A percentile compares a stretch with the other conserved stretches of the same genome.
These are phyloP conservation scores for Plasmodium gonderi DNA, from an alignment of 169 alveolate species.

Conservation along the genomic window DNA sequence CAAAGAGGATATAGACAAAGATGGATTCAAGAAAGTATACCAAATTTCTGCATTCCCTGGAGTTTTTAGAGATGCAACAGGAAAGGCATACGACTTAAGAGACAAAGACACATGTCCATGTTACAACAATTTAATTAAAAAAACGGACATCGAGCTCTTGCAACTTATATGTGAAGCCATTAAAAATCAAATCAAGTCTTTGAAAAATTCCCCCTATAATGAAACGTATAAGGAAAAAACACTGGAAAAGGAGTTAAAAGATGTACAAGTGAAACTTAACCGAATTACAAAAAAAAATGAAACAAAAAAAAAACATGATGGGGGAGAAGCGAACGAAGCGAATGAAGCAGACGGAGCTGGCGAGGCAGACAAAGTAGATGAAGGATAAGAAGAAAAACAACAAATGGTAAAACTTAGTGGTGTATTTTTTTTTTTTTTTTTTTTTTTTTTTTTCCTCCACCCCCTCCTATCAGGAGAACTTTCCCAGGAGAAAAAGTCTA, in stretches of 20 bases:
- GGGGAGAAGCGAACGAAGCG: background rate
- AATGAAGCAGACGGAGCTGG: background rate
- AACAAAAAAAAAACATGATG: background rate
- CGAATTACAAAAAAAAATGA: slow-evolving; percentile 33
- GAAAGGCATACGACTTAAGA: slow-evolving; percentile 92
- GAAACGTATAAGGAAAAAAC: slow-evolving; percentile 24
- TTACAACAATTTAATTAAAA: slow-evolving; percentile 81
- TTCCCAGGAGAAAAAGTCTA: too few species aligned
- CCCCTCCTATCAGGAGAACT: too few species aligned
- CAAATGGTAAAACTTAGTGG: too few species aligned
- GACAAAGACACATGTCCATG: slow-evolving; percentile 93
- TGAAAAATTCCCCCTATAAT: slow-evolving; percentile 43
- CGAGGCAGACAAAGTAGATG: background rate
- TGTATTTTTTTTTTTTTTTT: too few species aligned
- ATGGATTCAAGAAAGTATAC: slow-evolving; percentile 89
- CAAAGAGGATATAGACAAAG: slow-evolving; percentile 89
- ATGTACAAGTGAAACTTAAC: slow-evolving; percentile 24
- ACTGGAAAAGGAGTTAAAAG: slow-evolving; percentile 54
- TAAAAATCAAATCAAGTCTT: slow-evolving; percentile 76
- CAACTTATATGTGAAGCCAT: slow-evolving; percentile 78
- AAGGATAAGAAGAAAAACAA: background rate
- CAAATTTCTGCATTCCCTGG: slow-evolving; percentile 92
- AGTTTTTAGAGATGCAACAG: slow-evolving; percentile 90
- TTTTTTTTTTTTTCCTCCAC: too few species aligned
- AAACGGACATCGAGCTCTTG: slow-evolving; percentile 75